Conservation (phyloP, 345 rosid genomes). For the Pugionium dolabratum region DNA sequence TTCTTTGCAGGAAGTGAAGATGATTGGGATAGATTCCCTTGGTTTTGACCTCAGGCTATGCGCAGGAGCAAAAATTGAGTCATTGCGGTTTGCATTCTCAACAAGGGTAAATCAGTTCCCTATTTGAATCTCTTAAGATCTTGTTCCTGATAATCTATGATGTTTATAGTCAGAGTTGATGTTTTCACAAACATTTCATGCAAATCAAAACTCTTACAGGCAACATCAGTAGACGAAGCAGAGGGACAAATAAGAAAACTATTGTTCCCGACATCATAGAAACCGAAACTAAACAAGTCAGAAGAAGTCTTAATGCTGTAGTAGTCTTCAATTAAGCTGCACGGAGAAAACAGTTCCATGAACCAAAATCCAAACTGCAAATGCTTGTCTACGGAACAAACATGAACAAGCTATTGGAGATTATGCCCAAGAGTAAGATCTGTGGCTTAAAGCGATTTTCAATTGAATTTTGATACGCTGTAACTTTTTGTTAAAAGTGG, state of each 20-base stretch:
- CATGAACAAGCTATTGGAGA: constrained; percentile 25
- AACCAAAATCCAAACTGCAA: constrained; percentile 19
- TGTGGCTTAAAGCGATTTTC: constrained; percentile 17
- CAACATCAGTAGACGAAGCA: constrained; percentile 74
- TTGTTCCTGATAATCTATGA: not conserved
- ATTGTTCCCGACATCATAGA: constrained; percentile 55
- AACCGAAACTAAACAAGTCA: constrained; percentile 49
- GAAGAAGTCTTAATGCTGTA: constrained; percentile 41
- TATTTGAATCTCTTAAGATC: not conserved
- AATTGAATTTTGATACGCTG: constrained; percentile 25
- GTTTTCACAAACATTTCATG: not conserved
- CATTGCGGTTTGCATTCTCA: constrained; percentile 72
- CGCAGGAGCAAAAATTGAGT: constrained; percentile 77
- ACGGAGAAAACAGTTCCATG: constrained; percentile 22
- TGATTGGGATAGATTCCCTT: constrained; percentile 68
- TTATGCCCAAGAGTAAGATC: constrained; percentile 12
- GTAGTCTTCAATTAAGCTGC: constrained; percentile 6
- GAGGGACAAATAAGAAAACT: constrained; percentile 75
- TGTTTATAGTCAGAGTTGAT: not conserved
- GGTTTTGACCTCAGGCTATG: constrained; percentile 88
- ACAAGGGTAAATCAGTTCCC: constrained; percentile 54
- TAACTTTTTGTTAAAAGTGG: not conserved
- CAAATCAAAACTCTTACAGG: constrained; percentile 50
- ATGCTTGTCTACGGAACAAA: constrained; percentile 22
- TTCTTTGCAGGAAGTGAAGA: constrained; percentile 62